A percentile compares a stretch with the other conserved stretches of the same genome.
phyloP scores from a whole-genome alignment of 2,329 filamentous ascomycete species.

The Amylocarpus encephaloides region DNA sequence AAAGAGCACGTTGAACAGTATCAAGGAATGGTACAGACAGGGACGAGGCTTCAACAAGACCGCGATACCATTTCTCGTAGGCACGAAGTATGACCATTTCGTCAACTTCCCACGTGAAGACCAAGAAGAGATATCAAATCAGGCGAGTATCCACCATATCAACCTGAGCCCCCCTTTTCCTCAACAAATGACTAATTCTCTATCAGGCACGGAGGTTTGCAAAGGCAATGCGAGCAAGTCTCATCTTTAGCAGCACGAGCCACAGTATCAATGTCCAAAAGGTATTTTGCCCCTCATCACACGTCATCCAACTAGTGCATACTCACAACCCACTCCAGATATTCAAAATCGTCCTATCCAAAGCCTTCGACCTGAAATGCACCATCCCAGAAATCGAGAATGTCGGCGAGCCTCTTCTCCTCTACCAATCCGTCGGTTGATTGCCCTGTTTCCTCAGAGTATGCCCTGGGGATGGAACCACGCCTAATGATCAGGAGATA shows the following conservation, averaged over 20 bases:
- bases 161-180: not conserved
- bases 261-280: constrained; percentile 99
- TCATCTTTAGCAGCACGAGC: constrained; percentile 98
- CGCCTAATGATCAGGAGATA: not conserved
- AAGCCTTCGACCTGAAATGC: constrained; percentile 97
- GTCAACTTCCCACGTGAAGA: constrained; percentile 97
- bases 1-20: constrained; percentile 97
- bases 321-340: constrained; percentile 53
- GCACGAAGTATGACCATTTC: constrained; percentile 98
- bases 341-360: constrained; percentile 98
- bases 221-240: constrained; percentile 93
- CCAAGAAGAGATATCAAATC: constrained; percentile 96
- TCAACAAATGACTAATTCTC: not conserved
- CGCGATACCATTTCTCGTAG: constrained; percentile 94
- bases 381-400: constrained; percentile 99
- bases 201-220: constrained; percentile 83
- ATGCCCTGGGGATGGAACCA: not conserved
- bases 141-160: constrained; percentile 49
- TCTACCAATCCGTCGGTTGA: constrained; percentile 62
- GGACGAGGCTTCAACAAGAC: constrained; percentile 99
- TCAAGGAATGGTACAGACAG: constrained; percentile 99
- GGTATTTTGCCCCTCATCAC: constrained; percentile 43
- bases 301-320: not conserved
- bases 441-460: not conserved
- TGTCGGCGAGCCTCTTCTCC: constrained; percentile 86